Evolutionary conservation across 345 rosid genomes (phyloP).

Genomic region (Eucalyptus marginata): DNA sequence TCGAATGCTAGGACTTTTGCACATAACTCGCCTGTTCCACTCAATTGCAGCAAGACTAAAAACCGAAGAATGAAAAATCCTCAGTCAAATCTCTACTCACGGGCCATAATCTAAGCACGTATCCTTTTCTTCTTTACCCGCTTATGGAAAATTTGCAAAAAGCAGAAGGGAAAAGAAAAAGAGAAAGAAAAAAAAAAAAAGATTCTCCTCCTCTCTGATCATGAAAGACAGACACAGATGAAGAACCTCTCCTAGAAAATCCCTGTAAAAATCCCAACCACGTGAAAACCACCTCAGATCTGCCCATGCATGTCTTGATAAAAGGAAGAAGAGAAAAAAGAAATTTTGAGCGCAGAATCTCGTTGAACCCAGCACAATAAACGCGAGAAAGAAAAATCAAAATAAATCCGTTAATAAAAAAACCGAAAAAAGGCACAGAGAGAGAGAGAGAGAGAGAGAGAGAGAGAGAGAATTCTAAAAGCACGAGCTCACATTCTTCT

Average conservation of each 20-base stretch:
- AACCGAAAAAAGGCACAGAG: not conserved
- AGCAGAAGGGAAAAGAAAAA: not conserved
- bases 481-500: conserved; percentile 41
- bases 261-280: not conserved
- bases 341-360: not conserved
- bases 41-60: not conserved
- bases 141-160: not conserved
- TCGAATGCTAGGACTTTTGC: not conserved
- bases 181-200: not conserved
- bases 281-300: not conserved
- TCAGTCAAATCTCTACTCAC: not conserved
- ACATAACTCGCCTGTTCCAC: not conserved
- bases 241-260: not conserved
- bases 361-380: not conserved
- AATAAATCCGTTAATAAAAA: not conserved
- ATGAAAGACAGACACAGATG: not conserved
- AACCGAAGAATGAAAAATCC: not conserved
- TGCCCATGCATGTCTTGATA: not conserved
- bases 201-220: not conserved
- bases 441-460: not conserved
- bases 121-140: not conserved
- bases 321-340: not conserved
- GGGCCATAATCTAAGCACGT: not conserved
- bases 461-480: not conserved
- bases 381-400: not conserved